Evolutionary conservation across 495 filamentous ascomycete genomes (phyloP).

Genomic region (Hypoxylon cercidicola): DNA sequence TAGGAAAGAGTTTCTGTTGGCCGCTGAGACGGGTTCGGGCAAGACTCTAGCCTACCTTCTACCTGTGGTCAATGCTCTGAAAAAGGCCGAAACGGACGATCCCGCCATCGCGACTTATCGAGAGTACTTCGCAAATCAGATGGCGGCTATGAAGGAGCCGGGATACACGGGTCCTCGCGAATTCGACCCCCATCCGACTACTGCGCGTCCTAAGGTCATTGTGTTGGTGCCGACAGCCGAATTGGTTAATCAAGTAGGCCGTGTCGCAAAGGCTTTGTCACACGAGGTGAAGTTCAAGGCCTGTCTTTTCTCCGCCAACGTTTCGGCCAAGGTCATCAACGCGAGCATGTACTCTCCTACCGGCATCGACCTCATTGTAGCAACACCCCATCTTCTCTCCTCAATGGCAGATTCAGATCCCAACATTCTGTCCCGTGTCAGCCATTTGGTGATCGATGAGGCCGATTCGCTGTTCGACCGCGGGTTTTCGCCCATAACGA

Average conservation of each 20-base stretch:
- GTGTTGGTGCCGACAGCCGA: constrained; percentile 95
- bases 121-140: constrained; percentile 57
- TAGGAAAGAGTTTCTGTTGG: constrained; percentile 83
- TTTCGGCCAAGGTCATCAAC: constrained; percentile 82
- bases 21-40: constrained; percentile 95
- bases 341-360: constrained; percentile 80
- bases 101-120: constrained; percentile 62
- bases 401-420: constrained; percentile 88
- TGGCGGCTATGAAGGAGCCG: constrained; percentile 57
- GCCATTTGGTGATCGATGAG: constrained; percentile 89
- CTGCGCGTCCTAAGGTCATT: constrained; percentile 81
- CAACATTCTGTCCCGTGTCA: constrained; percentile 86
- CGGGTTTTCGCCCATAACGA: constrained; percentile 85
- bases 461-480: constrained; percentile 95
- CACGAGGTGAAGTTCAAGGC: constrained; percentile 87
- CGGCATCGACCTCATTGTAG: constrained; percentile 86
- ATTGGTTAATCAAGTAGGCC: constrained; percentile 86
- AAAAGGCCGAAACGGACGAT: constrained; percentile 76
- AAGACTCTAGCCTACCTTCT: constrained; percentile 94
- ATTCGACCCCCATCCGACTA: constrained; percentile 73
- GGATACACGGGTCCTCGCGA: constrained; percentile 63
- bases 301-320: constrained; percentile 78
- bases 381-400: constrained; percentile 87
- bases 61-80: constrained; percentile 83
- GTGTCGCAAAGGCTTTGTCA: constrained; percentile 79